Evolutionary conservation across 306 rosid species (phyloP), one percentile per base, ranked within the genome.

Genomic region (Sicyos baderoa): DNA sequence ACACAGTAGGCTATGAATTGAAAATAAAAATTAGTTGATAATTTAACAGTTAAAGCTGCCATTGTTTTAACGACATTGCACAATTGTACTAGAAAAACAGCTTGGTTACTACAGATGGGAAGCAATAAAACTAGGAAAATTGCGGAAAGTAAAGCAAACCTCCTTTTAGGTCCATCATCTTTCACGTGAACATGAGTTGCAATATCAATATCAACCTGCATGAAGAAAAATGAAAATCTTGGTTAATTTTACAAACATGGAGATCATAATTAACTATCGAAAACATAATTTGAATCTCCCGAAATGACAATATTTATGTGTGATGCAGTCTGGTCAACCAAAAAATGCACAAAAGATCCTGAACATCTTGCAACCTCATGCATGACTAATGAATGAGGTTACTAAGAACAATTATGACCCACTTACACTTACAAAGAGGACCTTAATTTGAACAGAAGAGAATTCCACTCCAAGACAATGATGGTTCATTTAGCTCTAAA

Each of bases 161-260:
- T 93, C 84, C 91, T 82, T 86, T 84, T 85, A 37, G 97, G 91
- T 50, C 99, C 99, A 79, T 93, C 99, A 70, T 77, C 84, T 87
- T 81, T 85, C 70, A 93, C 92, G 59, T 79, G 90, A 75, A 93
- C 76, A 74, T 55, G 97, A 59, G 99, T 93, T 81, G 91, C 78
- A 54, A 93, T 79, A 79, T 85, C 97, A 71, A 81, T 77, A 73
- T 82, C 90, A 73, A 77, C 84, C 99, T 93, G 82, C 82, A 81
- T 40, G 22, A 77, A 44, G 61, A 73, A 77, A 76, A 78, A 55
- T 21, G 40, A 48, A 54, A 54, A 74, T 52, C 55, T 50, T 7
- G 5, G 8, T 52, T 50, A 69, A 4, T 51, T 35, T 4, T 7
- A 65, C n/a, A 19, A 44, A 47, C 6, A 5, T 6, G 29, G 29